Base-by-base conservation (phyloP, 75 land plant species). In the Picea sitchensis region DNA sequence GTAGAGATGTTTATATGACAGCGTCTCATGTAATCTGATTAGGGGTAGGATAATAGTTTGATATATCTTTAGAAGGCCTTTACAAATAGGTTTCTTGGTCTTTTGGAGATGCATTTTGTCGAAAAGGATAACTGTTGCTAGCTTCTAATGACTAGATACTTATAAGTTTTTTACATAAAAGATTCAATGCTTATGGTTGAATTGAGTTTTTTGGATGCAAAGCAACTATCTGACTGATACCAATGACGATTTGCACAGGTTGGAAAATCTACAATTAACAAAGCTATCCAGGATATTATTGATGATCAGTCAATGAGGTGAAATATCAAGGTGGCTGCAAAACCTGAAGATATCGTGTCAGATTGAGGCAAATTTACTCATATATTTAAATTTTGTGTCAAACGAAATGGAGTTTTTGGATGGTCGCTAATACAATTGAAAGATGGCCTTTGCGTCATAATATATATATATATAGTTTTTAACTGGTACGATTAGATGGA, bases 241-340 rank as follows among this genome's bases (percentile, higher is more conserved):
- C 1, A 51, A 51, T 51, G 56, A 51, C 56, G 12, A 8, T 71
- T 20, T 44, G 20, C n/a, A 18, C 51, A 41, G 54, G 73, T 71
- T 34, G 73, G 73, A 7, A 21, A 41, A n/a, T 71, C 73, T 44
- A 9, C 54, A 41, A 71, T 71, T 15, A 71, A 71, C 51, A 71
- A 41, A 38, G 51, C 20, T 71, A 71, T 71, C 44, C 54, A 71
- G 36, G 73, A 20, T 20, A 47, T 21, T 18, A 71, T 71, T n/a
- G 51, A 71, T 41, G 11, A 71, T 71, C 73, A 41, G 23, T n/a
- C 44, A 44, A 32, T 1, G n/a, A 15, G 41, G 44, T 14, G 15
- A 32, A 67, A 67, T 34, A 5, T 18, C 36, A 15, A 17, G 32
- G 20, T n/a, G n/a, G 54, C 9, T 41, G 8, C 4, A 8, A 47